These are phyloP conservation scores for Aegilops sharonensis DNA, from an alignment of 176 grass and related monocot genomes.

Conservation along the genomic window DNA sequence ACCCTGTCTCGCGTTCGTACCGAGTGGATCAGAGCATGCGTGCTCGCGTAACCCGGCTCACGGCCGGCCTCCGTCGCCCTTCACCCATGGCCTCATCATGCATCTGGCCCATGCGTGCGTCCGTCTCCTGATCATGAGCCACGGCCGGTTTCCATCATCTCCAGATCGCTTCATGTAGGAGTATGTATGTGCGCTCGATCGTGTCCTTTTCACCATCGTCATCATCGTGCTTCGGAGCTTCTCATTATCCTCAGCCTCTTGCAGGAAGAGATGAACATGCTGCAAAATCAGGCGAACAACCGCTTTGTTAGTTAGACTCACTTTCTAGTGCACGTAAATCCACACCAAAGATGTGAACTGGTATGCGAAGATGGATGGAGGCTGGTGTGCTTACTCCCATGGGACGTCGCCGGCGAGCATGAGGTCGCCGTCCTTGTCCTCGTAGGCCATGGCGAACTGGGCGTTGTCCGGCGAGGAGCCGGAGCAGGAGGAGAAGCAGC, in stretches of 20 bases:
- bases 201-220: not conserved
- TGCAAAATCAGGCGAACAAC: slow-evolving; percentile 1
- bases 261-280: slow-evolving; percentile 76
- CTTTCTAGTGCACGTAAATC: not conserved
- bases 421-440: slow-evolving; percentile 80
- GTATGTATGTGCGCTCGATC: not conserved
- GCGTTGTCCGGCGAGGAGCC: not conserved
- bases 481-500: slow-evolving; percentile 38
- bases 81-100: not conserved
- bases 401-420: slow-evolving; percentile 85
- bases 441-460: slow-evolving; percentile 53
- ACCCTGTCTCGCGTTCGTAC: too few relatives aligned
- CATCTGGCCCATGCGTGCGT: not conserved
- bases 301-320: not conserved
- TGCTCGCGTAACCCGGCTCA: not conserved
- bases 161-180: not conserved
- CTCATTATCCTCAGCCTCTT: slow-evolving; percentile 74
- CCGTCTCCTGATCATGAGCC: not conserved
- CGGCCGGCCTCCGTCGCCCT: not conserved
- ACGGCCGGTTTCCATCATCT: not conserved
- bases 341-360: too few relatives aligned
- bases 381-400: slow-evolving; percentile 54
- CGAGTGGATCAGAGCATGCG: too few relatives aligned
- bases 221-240: slow-evolving; percentile 44
- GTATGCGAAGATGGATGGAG: too few relatives aligned